Conservation (phyloP, 306 rosid genomes). For the Pueraria montana region DNA sequence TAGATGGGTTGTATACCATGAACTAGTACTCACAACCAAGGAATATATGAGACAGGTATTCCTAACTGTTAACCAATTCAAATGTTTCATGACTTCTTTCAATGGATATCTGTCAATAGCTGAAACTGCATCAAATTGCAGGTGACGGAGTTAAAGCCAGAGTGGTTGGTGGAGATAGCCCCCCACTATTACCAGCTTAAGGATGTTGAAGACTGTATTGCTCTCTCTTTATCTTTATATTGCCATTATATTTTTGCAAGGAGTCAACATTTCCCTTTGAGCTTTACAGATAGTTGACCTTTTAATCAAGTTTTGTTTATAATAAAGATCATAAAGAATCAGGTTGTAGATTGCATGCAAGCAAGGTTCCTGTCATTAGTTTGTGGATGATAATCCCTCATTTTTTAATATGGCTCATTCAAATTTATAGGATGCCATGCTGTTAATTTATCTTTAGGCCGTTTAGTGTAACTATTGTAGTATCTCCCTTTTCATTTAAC, state of each 20-base stretch:
- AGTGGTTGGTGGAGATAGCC: constrained; percentile 96
- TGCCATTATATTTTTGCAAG: constrained; percentile 7
- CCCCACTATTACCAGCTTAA: constrained; percentile 95
- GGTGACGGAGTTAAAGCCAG: constrained; percentile 89
- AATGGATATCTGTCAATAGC: constrained; percentile 32
- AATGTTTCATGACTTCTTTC: constrained; percentile 25
- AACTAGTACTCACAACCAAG: constrained; percentile 90
- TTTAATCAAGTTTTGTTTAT: constrained; percentile 9
- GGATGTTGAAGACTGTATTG: constrained; percentile 92
- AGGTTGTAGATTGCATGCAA: background rate
- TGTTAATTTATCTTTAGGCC: background rate
- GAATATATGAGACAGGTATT: constrained; percentile 97
- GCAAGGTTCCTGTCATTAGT: background rate
- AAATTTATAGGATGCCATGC: background rate
- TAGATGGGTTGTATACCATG: constrained; percentile 92
- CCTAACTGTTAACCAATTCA: background rate
- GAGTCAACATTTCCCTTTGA: background rate
- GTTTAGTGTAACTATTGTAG: background rate
- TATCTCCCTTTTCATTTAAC: too few species aligned
- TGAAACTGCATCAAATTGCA: constrained; percentile 54
- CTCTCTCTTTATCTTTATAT: constrained; percentile 47
- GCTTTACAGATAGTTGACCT: background rate
- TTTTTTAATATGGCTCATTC: background rate
- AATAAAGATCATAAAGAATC: constrained; percentile 13
- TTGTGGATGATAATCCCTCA: background rate